Conservation (phyloP, 2,329 filamentous ascomycete species). For the Cytospora mali region DNA sequence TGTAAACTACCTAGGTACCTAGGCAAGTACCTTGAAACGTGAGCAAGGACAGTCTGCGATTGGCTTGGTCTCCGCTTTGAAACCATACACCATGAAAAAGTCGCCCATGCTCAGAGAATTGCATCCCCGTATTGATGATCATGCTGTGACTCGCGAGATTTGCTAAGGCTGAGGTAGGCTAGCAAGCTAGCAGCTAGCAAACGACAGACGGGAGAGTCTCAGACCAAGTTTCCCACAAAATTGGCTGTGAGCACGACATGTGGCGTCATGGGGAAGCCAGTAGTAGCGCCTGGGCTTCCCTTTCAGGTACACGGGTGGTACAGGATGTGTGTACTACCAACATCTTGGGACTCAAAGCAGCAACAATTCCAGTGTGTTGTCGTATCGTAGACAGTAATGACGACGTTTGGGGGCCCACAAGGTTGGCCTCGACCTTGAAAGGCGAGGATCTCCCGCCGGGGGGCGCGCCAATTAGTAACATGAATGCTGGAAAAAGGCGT, state of each 20-base stretch:
- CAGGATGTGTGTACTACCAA: not conserved
- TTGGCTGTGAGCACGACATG: conserved; percentile 13
- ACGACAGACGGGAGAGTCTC: not conserved
- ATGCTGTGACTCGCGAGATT: not conserved
- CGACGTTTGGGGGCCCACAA: not conserved
- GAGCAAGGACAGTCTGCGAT: not conserved
- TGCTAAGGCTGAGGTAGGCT: not conserved
- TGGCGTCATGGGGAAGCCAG: conserved; percentile 9
- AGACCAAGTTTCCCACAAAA: conserved; percentile 2
- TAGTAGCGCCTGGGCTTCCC: not conserved
- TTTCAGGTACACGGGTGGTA: conserved; percentile 3
- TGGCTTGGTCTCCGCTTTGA: not conserved
- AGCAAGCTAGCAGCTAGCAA: not conserved
- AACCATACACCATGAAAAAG: not conserved
- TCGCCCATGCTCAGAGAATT: not conserved
- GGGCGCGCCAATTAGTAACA: not conserved
- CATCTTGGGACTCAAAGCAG: not conserved
- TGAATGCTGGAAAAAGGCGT: not conserved
- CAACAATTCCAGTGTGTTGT: not conserved
- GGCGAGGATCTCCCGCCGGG: not conserved
- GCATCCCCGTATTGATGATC: not conserved
- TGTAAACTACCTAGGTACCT: not conserved
- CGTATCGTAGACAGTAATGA: not conserved
- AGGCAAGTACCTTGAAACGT: too few relatives aligned
- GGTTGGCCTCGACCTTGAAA: not conserved